Evolutionary conservation across 345 rosid species (phyloP), one percentile per base, ranked within the genome.

Genomic region (Boechera stricta): DNA sequence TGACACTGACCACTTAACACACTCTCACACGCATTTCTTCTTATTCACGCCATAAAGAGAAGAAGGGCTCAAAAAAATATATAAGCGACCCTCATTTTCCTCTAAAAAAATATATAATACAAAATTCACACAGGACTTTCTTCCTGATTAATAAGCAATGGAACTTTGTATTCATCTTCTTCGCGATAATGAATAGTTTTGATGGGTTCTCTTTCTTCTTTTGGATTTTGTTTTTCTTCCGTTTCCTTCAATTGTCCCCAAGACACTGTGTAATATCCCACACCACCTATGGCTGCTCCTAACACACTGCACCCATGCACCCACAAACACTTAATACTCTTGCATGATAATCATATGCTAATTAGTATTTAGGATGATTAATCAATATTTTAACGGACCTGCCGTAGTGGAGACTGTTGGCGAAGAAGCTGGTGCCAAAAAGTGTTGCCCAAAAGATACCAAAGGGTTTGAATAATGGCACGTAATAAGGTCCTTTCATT

Each of bases 381-480:
- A 73, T 44, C 39, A 72, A 7, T 36, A 15, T 29, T 15, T 52
- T 7, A 5, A 5, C 28, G 11, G 5, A 90, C 98, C 93, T 93
- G 76, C 93, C 98, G 47, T 93, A 90, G 53, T 85, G 89, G 73
- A 89, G 89, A 82, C 91, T 85, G 63, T 86, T 87, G 45, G 83
- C 86, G 63, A 91, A 93, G 91, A 93, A 93, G 80, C 69, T 59
- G 38, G 81, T 75, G 10, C 92, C 93, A 10, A 91, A 88, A 66
- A 84, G 48, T 32, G 88, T 80, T 2, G 93, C 95, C 76, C 86
- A 91, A 33, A 85, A 72, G 31, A 88, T 84, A 72, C 95, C 92
- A 60, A 91, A 88, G 24, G 95, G 97, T 80, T 87, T 92, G 72
- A 89, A 89, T 87, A 91, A 69, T 58, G 90, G 86, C 71, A 87